phyloP scores from a whole-genome alignment of 2,329 filamentous ascomycete species.

The Pestalotiopsis sp. region DNA sequence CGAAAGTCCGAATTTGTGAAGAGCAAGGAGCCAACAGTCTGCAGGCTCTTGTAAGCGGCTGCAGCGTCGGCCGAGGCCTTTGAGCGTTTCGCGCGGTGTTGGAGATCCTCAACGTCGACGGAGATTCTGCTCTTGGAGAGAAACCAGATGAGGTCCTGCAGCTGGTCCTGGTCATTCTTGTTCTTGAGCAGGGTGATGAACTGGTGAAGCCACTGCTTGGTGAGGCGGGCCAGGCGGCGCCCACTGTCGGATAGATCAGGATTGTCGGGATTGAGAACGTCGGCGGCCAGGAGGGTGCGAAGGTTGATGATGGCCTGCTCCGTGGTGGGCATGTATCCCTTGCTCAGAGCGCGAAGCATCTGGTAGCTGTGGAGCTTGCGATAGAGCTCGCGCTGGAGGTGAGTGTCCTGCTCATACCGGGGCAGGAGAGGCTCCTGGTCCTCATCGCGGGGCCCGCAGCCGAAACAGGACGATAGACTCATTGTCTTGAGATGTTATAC shows the following conservation, averaged over 20 bases:
- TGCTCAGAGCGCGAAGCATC: constrained; percentile 78
- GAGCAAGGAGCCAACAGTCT: constrained; percentile 80
- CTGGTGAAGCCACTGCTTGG: constrained; percentile 72
- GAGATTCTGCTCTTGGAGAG: constrained; percentile 71
- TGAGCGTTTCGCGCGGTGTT: constrained; percentile 58
- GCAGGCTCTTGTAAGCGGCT: constrained; percentile 78
- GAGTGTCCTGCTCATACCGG: constrained; percentile 79
- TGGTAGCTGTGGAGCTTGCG: constrained; percentile 93
- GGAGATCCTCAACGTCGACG: constrained; percentile 65
- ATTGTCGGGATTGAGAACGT: constrained; percentile 74
- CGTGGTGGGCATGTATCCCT: constrained; percentile 91
- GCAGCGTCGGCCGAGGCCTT: constrained; percentile 70
- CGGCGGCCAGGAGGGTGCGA: constrained; percentile 73
- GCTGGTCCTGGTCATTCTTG: constrained; percentile 82
- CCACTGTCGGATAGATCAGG: constrained; percentile 77
- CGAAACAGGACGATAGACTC: constrained; percentile 64
- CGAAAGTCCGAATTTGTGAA: constrained; percentile 90
- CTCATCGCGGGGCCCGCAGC: constrained; percentile 47
- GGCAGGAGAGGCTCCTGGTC: constrained; percentile 79
- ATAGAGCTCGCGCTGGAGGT: constrained; percentile 73
- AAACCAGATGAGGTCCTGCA: constrained; percentile 92
- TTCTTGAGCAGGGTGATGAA: constrained; percentile 79
- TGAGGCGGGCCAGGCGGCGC: constrained; percentile 68
- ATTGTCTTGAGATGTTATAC: background rate
- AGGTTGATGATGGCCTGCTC: constrained; percentile 81